Evolutionary conservation across 345 rosid species (phyloP), one percentile per base, ranked within the genome.

Genomic region (Murraya koenigii): DNA sequence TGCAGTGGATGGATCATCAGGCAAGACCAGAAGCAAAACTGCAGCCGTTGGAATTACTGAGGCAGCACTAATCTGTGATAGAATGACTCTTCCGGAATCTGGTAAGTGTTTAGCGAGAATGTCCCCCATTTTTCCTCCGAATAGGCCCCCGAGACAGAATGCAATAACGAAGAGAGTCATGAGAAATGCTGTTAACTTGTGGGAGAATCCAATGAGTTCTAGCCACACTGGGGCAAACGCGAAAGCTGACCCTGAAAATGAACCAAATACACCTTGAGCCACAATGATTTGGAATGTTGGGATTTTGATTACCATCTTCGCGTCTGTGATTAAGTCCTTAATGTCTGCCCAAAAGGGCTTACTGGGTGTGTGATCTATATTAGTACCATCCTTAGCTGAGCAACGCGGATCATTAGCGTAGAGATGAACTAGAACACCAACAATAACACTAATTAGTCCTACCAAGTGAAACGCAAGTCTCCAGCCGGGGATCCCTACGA

Each of bases 401-500:
- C 81, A 83, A 19, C 80, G 88, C 20, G 97, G 98, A 67, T 94
- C 95, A 6, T 60, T 78, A 22, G 97, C 95, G 15, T 91, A 91
- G 63, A 89, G 75, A 0, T 83, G 71, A 20, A 90, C 92, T 72
- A 90, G 66, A 65, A 88, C 63, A 60, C 94, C 97, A 4, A 91
- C 89, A 11, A 90, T 26, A 0, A 94, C 81, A 75, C 95, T 91
- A 5, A 89, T 23, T 44, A 91, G 25, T 72, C 77, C 93, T 7
- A 94, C 87, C 65, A 94, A 63, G 38, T 84, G 91, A 84, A 94
- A 94, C 11, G 95, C 91, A 32, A 92, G 14, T 84, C 97, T 82
- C 97, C 95, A 94, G 32, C 97, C 93, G 6, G 94, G 82, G 41
- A 92, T 67, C 20, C 98, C 97, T 76, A 89, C 56, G 85, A 94